Evolutionary conservation across 768 basidiomycete species (phyloP).

Genomic region (Amanita polypyramis): DNA sequence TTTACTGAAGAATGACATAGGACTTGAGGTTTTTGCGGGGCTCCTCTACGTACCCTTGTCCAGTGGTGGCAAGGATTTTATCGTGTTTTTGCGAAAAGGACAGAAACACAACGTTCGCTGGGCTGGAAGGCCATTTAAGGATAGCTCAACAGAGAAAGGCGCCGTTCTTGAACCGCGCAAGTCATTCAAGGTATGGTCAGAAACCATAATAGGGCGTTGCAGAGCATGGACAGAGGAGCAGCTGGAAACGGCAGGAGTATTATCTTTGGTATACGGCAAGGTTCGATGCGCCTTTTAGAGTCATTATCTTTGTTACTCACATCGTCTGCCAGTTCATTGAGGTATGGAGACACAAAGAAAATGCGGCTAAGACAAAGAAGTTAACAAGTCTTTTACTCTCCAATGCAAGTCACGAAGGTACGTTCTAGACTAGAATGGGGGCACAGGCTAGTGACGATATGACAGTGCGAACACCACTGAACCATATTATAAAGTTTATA

Average conservation of each 20-base stretch:
- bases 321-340: constrained; percentile 56
- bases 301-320: not conserved
- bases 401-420: constrained; percentile 79
- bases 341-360: constrained; percentile 79
- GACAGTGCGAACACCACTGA: constrained; percentile 64
- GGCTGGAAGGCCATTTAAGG: constrained; percentile 64
- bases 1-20: constrained; percentile 13
- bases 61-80: constrained; percentile 64
- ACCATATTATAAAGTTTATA: constrained; percentile 73
- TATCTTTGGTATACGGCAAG: constrained; percentile 73
- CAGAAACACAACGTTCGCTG: constrained; percentile 63
- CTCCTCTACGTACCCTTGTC: constrained; percentile 70
- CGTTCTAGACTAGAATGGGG: not conserved
- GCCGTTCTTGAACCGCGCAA: constrained; percentile 60
- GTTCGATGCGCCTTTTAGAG: constrained; percentile 17
- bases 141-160: constrained; percentile 11
- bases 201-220: constrained; percentile 57
- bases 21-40: constrained; percentile 59
- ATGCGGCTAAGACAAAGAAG: constrained; percentile 58
- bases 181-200: constrained; percentile 74
- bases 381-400: constrained; percentile 65
- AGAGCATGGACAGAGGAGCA: constrained; percentile 77
- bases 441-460: constrained; percentile 2
- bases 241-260: constrained; percentile 69
- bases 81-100: constrained; percentile 70